phyloP scores from a whole-genome alignment of 2,329 filamentous ascomycete species.

The Fusarium multiceps region DNA sequence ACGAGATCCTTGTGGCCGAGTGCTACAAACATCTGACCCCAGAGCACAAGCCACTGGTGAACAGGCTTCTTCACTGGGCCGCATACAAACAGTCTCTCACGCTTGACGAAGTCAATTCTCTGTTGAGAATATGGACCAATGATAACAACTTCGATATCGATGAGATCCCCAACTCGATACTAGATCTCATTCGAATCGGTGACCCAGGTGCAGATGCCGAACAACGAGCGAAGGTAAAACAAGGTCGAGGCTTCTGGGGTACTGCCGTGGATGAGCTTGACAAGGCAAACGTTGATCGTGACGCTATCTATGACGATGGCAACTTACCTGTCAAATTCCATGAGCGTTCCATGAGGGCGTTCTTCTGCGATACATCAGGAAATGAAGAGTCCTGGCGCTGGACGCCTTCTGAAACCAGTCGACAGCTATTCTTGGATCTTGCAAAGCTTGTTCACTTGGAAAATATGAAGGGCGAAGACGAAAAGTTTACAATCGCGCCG shows the following conservation, averaged over 20 bases:
- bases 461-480: not conserved
- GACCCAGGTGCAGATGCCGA: conserved; percentile 43
- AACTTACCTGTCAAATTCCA: conserved; percentile 45
- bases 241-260: not conserved
- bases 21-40: conserved; percentile 41
- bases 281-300: conserved; percentile 21
- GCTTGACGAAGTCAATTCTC: conserved; percentile 38
- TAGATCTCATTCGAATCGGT: conserved; percentile 44
- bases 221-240: conserved; percentile 2
- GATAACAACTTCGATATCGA: conserved; percentile 43
- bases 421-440: not conserved
- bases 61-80: conserved; percentile 45
- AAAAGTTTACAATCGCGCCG: rapidly evolving
- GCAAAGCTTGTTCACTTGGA: not conserved
- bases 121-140: conserved; percentile 31
- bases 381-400: conserved; percentile 12
- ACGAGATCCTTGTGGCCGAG: conserved; percentile 42
- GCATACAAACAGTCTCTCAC: conserved; percentile 40
- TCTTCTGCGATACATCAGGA: conserved; percentile 18
- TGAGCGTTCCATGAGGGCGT: conserved; percentile 47
- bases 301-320: conserved; percentile 43
- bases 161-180: conserved; percentile 42
- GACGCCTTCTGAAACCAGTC: conserved; percentile 39
- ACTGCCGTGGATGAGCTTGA: conserved; percentile 37
- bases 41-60: conserved; percentile 31